A percentile compares a stretch with the other conserved stretches of the same genome.
Evolutionary conservation across 805 yeast species (phyloP).

Genomic region (Myxozyma nipponensis): DNA sequence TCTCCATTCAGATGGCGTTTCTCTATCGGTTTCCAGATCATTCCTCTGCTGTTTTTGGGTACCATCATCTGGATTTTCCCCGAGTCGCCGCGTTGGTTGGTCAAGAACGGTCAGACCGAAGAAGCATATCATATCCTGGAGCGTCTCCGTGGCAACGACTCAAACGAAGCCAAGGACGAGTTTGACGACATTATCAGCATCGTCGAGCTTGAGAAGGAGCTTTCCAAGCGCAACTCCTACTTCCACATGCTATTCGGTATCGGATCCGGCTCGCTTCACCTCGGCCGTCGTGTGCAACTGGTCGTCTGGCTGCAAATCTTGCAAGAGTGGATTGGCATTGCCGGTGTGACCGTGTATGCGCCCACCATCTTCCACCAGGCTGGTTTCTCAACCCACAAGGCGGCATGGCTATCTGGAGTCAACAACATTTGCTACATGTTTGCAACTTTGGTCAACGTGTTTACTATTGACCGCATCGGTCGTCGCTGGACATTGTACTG

Average conservation of each 20-base stretch:
- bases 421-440: constrained; percentile 43
- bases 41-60: constrained; percentile 62
- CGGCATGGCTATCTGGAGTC: constrained; percentile 46
- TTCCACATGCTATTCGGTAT: constrained; percentile 48
- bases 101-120: constrained; percentile 61
- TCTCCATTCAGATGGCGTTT: constrained; percentile 56
- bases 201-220: constrained; percentile 26
- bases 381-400: constrained; percentile 40
- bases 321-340: constrained; percentile 47
- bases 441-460: constrained; percentile 50
- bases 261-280: constrained; percentile 43
- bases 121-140: constrained; percentile 45
- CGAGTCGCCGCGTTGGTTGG: constrained; percentile 77
- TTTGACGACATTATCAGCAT: constrained; percentile 19
- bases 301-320: constrained; percentile 39
- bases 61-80: constrained; percentile 54
- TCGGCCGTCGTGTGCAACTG: constrained; percentile 42
- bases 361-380: constrained; percentile 41
- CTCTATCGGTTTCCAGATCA: constrained; percentile 64
- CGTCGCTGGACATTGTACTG: constrained; percentile 39
- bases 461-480: constrained; percentile 53
- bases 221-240: constrained; percentile 38
- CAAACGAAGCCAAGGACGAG: constrained; percentile 19
- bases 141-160: constrained; percentile 20
- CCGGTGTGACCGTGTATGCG: constrained; percentile 42